Base-by-base conservation (phyloP, 352 stramenopile species). In the Globisporangium cylindrosporum region DNA sequence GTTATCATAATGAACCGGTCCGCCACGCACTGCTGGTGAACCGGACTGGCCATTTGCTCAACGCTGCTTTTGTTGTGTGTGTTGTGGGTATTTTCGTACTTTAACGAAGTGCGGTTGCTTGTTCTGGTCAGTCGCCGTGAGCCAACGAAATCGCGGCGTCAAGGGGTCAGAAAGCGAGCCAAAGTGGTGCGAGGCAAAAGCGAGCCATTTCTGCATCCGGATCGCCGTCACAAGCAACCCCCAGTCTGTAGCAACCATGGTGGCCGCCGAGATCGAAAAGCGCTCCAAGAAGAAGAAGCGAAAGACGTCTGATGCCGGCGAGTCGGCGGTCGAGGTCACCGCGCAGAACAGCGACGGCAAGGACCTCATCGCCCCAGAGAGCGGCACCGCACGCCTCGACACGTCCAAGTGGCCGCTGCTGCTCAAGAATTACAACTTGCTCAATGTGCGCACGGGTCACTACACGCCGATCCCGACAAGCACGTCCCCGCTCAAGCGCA, bases 391-490 rank as follows among this genome's bases (percentile, higher is more conserved):
- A 34, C 98, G 97, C 67, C 70, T 99, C 57, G 96, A 99, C 80
- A 99, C 97, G 63, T 98, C 89, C 76, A 97, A 98, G 70, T 99
- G 98, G 98, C 98, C 98, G 48, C 84, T 99, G 43, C 81, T 99
- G 74, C 93, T 99, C 67, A 99, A 99, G 87, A 99, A 99, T 82
- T 99, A 99, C 81, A 81, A 98, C 78, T 75, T 98, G 66, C 82
- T 99, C 5, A 98, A 99, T 84, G 95, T 99, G 49, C 96, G 98
- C 69, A 99, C 97, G 38, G 95, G 92, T 24, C 98, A 99, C 84
- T 99, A 99, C 85, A 99, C 98, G 54, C 98, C 98, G 53, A 99
- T 99, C 76, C 94, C 98, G 4, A 96, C 82, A 58, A 98, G 97
- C 60, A 98, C 90, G 48, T 98, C 87, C 41, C 98, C 98, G 54